A percentile compares a stretch with the other conserved stretches of the same genome.
phyloP scores from a whole-genome alignment of 805 yeast genomes.

The Candida insectorum region DNA sequence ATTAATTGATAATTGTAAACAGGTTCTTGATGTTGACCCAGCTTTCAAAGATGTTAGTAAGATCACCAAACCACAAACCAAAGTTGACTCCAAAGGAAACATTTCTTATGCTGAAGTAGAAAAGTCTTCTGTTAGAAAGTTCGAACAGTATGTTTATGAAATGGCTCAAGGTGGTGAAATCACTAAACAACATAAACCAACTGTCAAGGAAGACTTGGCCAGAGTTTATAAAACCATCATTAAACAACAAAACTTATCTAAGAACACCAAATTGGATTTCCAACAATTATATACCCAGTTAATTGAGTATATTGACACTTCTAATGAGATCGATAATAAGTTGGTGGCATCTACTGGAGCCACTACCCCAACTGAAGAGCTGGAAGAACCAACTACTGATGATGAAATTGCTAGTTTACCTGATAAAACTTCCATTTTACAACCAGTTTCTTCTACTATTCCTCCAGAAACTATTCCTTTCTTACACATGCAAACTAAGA shows the following conservation, averaged over 20 bases:
- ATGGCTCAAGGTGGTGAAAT: conserved; percentile 94
- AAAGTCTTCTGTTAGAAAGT: conserved; percentile 87
- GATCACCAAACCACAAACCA: conserved; percentile 94
- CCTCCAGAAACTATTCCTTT: conserved; percentile 89
- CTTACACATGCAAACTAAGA: conserved; percentile 84
- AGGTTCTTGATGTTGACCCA: conserved; percentile 75
- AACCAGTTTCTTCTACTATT: conserved; percentile 69
- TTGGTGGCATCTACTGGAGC: conserved; percentile 46
- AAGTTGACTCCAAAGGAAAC: conserved; percentile 84
- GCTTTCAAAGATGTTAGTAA: conserved; percentile 92
- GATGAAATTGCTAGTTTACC: conserved; percentile 87
- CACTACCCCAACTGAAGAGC: conserved; percentile 30
- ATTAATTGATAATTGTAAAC: conserved; percentile 92
- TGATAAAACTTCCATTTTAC: conserved; percentile 62
- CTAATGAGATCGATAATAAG: conserved; percentile 64
- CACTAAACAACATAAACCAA: conserved; percentile 66
- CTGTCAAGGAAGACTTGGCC: conserved; percentile 81
- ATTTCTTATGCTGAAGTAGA: conserved; percentile 79
- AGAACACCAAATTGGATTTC: conserved; percentile 62
- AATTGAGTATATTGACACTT: conserved; percentile 62
- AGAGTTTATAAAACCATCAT: conserved; percentile 79
- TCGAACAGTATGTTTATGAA: conserved; percentile 91
- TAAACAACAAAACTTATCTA: conserved; percentile 64
- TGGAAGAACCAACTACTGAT: conserved; percentile 45
- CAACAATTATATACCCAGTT: conserved; percentile 69